Percentiles rank a stretch among this genome's conserved stretches.
These are phyloP conservation scores for Alternaria solani DNA, from an alignment of 2,329 filamentous ascomycete species.

Conservation along the genomic window DNA sequence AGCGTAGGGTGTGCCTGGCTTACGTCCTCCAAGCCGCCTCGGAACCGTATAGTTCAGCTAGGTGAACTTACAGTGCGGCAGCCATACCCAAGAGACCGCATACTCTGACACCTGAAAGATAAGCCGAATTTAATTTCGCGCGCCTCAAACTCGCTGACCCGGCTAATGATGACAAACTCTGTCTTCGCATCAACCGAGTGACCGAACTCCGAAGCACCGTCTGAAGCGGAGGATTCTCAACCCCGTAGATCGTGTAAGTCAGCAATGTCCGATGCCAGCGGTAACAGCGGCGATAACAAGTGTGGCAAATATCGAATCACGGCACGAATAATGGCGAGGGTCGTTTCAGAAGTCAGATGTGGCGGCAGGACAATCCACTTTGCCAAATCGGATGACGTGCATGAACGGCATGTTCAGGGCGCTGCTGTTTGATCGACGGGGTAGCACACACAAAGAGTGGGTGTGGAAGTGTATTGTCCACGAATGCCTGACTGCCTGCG, in stretches of 20 bases:
- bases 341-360: constrained; percentile 16
- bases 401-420: constrained; percentile 18
- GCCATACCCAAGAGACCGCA: background rate
- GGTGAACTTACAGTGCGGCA: constrained; percentile 9
- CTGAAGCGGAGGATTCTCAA: background rate
- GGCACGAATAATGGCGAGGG: background rate
- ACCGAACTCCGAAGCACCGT: constrained; percentile 8
- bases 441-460: constrained; percentile 9
- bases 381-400: constrained; percentile 14
- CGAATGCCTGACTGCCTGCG: constrained; percentile 11
- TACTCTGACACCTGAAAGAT: constrained; percentile 8
- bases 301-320: constrained; percentile 6
- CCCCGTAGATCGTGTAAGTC: constrained; percentile 1
- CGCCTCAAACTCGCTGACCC: background rate
- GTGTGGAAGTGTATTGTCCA: constrained; percentile 6
- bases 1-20: constrained; percentile 1
- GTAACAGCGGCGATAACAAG: background rate
- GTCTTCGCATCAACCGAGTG: background rate
- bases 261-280: constrained; percentile 11
- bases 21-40: background rate
- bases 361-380: constrained; percentile 10
- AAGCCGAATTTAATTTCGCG: constrained; percentile 2
- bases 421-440: constrained; percentile 16
- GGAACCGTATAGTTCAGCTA: background rate
- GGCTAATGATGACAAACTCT: constrained; percentile 7